A percentile compares a stretch with the other conserved stretches of the same genome.
Conservation (phyloP, 345 rosid species). For the Murraya paniculata region DNA sequence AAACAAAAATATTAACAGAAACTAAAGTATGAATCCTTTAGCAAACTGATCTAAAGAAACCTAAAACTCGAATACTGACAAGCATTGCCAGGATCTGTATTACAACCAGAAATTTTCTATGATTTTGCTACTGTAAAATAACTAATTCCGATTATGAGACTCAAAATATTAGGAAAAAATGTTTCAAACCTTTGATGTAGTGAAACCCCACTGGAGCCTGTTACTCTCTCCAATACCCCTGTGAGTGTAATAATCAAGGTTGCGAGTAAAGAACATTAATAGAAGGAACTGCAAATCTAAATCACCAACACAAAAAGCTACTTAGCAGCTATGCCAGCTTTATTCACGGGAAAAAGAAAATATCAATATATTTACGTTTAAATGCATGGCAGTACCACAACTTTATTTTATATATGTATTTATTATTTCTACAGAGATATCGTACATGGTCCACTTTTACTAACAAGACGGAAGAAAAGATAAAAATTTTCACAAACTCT, state of each 20-base stretch:
- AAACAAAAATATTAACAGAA: neutral
- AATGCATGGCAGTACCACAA: neutral
- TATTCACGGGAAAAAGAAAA: neutral
- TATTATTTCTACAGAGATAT: neutral
- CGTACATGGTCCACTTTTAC: neutral
- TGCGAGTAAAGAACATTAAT: neutral
- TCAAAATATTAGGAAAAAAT: neutral
- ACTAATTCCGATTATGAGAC: neutral
- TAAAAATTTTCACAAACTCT: neutral
- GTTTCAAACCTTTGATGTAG: conserved; percentile 2
- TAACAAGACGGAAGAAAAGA: neutral
- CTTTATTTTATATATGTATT: neutral
- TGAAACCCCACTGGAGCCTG: neutral
- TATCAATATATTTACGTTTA: neutral
- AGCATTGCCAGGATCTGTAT: neutral
- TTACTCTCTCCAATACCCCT: neutral
- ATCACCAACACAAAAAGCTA: neutral
- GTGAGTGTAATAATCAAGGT: neutral
- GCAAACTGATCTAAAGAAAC: neutral
- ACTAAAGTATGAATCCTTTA: neutral
- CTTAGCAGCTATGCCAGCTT: neutral
- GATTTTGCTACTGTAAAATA: neutral
- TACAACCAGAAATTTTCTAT: neutral
- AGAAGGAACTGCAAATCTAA: neutral
- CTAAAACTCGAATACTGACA: neutral